Conservation (phyloP, 1,284 basidiomycete genomes). For the Ustanciosporium gigantosporum region DNA sequence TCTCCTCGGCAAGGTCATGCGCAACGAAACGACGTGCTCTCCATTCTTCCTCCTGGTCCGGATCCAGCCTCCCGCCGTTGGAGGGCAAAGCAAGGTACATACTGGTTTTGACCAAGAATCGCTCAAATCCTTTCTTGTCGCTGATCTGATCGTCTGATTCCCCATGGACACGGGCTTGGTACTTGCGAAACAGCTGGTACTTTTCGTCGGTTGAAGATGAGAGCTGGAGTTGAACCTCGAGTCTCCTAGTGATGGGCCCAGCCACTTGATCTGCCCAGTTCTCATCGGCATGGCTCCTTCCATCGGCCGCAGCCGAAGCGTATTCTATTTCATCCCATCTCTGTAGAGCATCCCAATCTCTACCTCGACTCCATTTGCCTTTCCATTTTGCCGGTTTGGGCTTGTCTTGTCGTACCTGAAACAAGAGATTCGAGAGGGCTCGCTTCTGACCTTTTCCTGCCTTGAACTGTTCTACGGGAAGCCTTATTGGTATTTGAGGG, state of each 20-base stretch:
- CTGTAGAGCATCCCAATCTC: constrained; percentile 25
- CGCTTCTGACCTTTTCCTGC: constrained; percentile 33
- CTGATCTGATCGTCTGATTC: constrained; percentile 43
- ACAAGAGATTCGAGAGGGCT: constrained; percentile 41
- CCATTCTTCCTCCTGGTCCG: constrained; percentile 8
- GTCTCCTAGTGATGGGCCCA: constrained; percentile 21
- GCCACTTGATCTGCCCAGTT: constrained; percentile 24
- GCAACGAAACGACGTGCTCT: constrained; percentile 5
- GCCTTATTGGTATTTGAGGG: constrained; percentile 50
- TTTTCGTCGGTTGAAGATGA: constrained; percentile 45
- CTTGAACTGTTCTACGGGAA: constrained; percentile 16
- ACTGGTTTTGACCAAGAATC: constrained; percentile 48
- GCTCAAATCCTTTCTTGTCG: constrained; percentile 36
- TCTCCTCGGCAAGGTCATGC: constrained; percentile 1
- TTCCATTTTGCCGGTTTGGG: constrained; percentile 45
- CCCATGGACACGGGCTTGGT: constrained; percentile 49
- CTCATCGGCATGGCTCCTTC: neutral
- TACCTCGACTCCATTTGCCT: constrained; percentile 32
- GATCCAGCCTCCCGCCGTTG: constrained; percentile 4
- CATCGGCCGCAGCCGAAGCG: neutral
- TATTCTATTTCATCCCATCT: constrained; percentile 21
- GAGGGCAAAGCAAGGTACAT: constrained; percentile 18
- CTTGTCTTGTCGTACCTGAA: constrained; percentile 12
- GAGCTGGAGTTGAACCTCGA: constrained; percentile 16
- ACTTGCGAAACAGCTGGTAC: constrained; percentile 51